Conservation (phyloP, 345 rosid genomes). For the Anastatica hierochuntica region DNA sequence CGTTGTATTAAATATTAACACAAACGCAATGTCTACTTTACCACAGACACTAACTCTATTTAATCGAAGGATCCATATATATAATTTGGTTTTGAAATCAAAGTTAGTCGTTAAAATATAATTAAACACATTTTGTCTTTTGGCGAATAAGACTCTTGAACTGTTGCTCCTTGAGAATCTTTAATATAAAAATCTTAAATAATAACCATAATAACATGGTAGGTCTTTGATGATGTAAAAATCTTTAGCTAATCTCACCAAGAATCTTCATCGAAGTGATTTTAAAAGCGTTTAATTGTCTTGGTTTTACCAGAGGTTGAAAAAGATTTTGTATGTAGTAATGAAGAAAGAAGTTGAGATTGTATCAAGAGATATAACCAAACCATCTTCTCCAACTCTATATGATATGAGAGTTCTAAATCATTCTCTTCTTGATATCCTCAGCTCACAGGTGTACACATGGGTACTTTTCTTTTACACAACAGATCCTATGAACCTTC, state of each 20-base stretch:
- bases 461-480: constrained; percentile 23
- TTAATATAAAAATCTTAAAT: too few relatives aligned
- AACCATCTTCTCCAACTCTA: constrained; percentile 28
- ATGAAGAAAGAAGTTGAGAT: constrained; percentile 23
- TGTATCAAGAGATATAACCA: constrained; percentile 27
- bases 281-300: background rate
- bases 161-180: too few relatives aligned
- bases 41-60: too few relatives aligned
- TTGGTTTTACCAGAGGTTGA: background rate
- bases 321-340: background rate
- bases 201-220: background rate
- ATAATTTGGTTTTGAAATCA: too few relatives aligned
- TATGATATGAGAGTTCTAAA: constrained; percentile 8
- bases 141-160: too few relatives aligned
- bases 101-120: too few relatives aligned
- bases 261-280: background rate
- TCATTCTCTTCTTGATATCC: constrained; percentile 25
- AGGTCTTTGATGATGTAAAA: constrained; percentile 15
- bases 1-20: too few relatives aligned
- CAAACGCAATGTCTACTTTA: too few relatives aligned
- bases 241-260: constrained; percentile 8
- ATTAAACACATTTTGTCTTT: too few relatives aligned
- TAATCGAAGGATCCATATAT: too few relatives aligned
- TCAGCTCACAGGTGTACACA: constrained; percentile 26
- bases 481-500: background rate